Percentiles rank a stretch among this genome's conserved stretches.
phyloP scores from a whole-genome alignment of 768 basidiomycete genomes.

The Mrakia frigida region DNA sequence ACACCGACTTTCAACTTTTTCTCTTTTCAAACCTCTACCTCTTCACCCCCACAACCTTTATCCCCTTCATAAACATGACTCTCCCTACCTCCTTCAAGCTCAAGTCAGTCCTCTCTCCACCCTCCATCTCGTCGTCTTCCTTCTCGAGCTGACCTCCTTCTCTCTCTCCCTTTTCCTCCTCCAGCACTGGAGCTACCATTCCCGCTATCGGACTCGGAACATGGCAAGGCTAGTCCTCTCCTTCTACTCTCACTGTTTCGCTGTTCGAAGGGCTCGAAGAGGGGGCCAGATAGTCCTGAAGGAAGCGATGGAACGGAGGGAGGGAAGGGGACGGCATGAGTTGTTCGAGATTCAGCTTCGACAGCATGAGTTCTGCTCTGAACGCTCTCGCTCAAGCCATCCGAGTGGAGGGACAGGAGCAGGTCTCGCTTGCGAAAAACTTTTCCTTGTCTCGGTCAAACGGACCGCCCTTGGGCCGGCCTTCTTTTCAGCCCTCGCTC shows the following conservation, averaged over 20 bases:
- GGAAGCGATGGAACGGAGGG: neutral
- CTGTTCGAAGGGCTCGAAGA: neutral
- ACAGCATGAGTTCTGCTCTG: too few relatives aligned
- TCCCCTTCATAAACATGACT: neutral
- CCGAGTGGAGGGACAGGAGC: neutral
- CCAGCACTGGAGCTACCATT: conserved; percentile 72
- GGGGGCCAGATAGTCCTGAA: neutral
- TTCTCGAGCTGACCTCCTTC: neutral
- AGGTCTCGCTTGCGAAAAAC: neutral
- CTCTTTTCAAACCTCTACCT: neutral
- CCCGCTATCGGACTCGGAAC: conserved; percentile 65
- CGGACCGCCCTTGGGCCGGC: conserved; percentile 1
- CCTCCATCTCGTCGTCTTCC: neutral
- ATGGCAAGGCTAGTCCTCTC: conserved; percentile 19
- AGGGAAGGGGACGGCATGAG: too few relatives aligned
- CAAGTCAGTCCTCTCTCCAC: conserved; percentile 11
- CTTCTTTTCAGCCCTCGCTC: neutral
- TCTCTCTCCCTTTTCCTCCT: neutral
- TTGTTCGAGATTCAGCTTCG: too few relatives aligned
- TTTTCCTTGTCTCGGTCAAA: neutral
- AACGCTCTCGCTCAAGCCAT: too few relatives aligned
- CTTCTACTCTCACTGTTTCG: neutral
- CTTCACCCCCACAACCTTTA: neutral
- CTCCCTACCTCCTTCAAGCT: conserved; percentile 27
- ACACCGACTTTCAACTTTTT: too few relatives aligned